A percentile compares a stretch with the other conserved stretches of the same genome.
phyloP scores from a whole-genome alignment of 257 asterid species.

The Fraxinus excelsior region DNA sequence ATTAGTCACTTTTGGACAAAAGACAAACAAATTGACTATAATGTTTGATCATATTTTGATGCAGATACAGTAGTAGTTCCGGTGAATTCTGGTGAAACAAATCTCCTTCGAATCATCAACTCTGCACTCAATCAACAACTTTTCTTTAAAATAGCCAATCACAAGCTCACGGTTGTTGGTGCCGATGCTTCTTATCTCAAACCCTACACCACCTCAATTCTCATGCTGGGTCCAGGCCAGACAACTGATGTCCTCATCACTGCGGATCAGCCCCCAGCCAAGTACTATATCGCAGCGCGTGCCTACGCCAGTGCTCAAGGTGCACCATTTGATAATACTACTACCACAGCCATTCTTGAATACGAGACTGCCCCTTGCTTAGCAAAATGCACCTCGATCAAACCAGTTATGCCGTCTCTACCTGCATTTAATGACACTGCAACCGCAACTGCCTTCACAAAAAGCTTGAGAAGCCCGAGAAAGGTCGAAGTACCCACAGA shows the following conservation, averaged over 20 bases:
- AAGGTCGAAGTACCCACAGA: constrained; percentile 57
- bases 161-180: constrained; percentile 78
- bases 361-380: constrained; percentile 59
- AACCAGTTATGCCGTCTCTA: constrained; percentile 50
- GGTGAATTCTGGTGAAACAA: constrained; percentile 62
- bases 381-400: constrained; percentile 38
- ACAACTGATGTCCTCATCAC: constrained; percentile 87
- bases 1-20: neutral
- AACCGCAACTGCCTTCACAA: constrained; percentile 74
- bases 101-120: constrained; percentile 71
- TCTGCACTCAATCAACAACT: constrained; percentile 86
- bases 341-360: constrained; percentile 85
- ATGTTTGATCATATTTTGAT: neutral
- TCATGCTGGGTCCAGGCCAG: constrained; percentile 98
- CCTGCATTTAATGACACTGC: constrained; percentile 86
- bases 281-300: constrained; percentile 78
- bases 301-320: constrained; percentile 91
- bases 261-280: constrained; percentile 62
- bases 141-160: constrained; percentile 82
- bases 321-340: constrained; percentile 86
- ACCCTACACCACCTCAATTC: constrained; percentile 77
- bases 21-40: neutral
- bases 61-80: constrained; percentile 67
- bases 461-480: constrained; percentile 62
- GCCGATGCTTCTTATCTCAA: constrained; percentile 84